Percentiles rank a stretch among this genome's conserved stretches.
Evolutionary conservation across 208 protist species (phyloP).

Genomic region (Crithidia acanthocephali): DNA sequence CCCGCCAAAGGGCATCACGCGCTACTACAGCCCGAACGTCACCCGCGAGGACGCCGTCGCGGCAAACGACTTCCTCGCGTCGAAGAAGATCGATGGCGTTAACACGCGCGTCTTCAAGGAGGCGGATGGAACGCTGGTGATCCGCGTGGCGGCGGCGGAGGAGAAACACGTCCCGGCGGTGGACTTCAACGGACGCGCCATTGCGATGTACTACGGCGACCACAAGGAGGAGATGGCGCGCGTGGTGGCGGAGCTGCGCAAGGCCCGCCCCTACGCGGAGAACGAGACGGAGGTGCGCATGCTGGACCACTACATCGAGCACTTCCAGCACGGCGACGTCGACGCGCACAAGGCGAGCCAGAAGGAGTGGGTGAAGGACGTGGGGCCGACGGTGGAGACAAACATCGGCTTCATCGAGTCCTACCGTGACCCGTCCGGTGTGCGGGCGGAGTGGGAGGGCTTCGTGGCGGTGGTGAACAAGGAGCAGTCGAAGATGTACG

Average conservation of each 20-base stretch:
- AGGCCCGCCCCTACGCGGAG: slow-evolving; percentile 62
- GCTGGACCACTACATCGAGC: slow-evolving; percentile 88
- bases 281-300: slow-evolving; percentile 88
- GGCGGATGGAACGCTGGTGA: slow-evolving; percentile 45
- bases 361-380: slow-evolving; percentile 91
- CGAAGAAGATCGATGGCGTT: slow-evolving; percentile 54
- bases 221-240: slow-evolving; percentile 59
- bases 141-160: slow-evolving; percentile 56
- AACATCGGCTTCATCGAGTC: slow-evolving; percentile 96
- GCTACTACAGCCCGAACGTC: slow-evolving; percentile 87
- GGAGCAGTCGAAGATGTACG: slow-evolving; percentile 81
- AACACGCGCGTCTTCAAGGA: slow-evolving; percentile 89
- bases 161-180: slow-evolving; percentile 45
- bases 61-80: slow-evolving; percentile 79
- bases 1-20: slow-evolving; percentile 69
- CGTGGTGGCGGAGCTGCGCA: slow-evolving; percentile 60
- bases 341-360: slow-evolving; percentile 90
- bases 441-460: slow-evolving; percentile 93
- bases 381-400: slow-evolving; percentile 90
- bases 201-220: slow-evolving; percentile 85
- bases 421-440: slow-evolving; percentile 92
- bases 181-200: slow-evolving; percentile 48
- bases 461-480: slow-evolving; percentile 94
- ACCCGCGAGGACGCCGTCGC: slow-evolving; percentile 70
- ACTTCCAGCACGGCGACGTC: slow-evolving; percentile 83